Evolutionary conservation across 1,284 basidiomycete genomes (phyloP), one percentile per base, ranked within the genome.

Genomic region (Trichosporon ovoides): DNA sequence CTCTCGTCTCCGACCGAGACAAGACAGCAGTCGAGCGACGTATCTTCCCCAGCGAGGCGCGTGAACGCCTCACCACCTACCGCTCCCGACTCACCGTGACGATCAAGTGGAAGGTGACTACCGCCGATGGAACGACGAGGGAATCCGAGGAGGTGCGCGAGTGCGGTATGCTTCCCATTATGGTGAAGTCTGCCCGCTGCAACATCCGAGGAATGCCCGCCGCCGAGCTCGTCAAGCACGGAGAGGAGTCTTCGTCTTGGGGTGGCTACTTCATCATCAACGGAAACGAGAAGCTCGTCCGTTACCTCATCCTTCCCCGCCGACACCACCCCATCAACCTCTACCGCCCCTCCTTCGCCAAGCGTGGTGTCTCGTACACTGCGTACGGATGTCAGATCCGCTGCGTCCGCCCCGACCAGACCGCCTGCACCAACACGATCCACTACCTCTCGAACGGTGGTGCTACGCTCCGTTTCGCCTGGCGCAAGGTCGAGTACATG

Each of bases 211-310:
- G 83, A 40, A 83, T 97, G 79, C 85, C 91, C 3, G 90, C 95
- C 5, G 83, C 87, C 10, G 88, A 92, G 59, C 87, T 99, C 53
- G 91, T 98, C 49, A 80, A 82, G 59, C 87, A 87, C 66, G 88
- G 95, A 72, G 96, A 99, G 81, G 96, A 99, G 73, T 87, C 96
- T 3, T 93, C 95, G 78, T 96, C 98, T 75, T 96, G 98, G 74
- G 96, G 96, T 48, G 96, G 95, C 28, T 98, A 98, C 80, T 99
- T 98, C 74, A 84, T 99, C 69, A 88, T 99, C 75, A 99, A 99
- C 76, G 96, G 96, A 62, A 98, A 98, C 80, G 96, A 99, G 80
- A 91, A 94, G 79, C 84, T 99, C 66, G 92, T 99, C 69, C 92
- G 96, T 59, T 98, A 94, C 79, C 87, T 78, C 56, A 71, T 89